Base-by-base conservation (phyloP, 352 stramenopile genomes). In the Phytophthora cactorum region DNA sequence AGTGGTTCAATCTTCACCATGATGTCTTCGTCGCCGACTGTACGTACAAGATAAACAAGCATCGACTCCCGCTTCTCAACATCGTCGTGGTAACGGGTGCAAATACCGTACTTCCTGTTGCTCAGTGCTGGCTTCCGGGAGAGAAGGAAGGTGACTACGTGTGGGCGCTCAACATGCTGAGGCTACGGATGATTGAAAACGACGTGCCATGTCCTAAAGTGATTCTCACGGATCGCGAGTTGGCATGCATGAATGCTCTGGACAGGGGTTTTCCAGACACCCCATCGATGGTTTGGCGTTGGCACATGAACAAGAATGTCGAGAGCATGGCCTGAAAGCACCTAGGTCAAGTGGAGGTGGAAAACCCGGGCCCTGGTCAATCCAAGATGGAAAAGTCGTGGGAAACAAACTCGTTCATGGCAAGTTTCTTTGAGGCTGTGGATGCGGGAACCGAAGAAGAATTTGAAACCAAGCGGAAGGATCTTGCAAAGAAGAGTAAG, bases 281-380 rank as follows among this genome's bases (percentile, higher is more conserved):
- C 12, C 39, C 39, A 2, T 45, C 39, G 11, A 45, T 45, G 6
- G 3, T 47, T 4, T 47, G 41, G 1, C 14, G 41, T 9, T 47
- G 41, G 41, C 41, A 47, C n/a, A 47, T 47, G 41, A 47, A 11
- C 41, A 47, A 47, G 41, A 47, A 47, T 47, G 41, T 28, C 3
- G 39, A 22, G 39, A 28, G n/a, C 6, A 28, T 47, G 14, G 15
- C 39, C 2, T 5, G 39, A 45, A 45, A 45, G 11, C 39, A 47
- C 7, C 14, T 29, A 25, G 41, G 41, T 29, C 41, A 47, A 12
- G 41, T 25, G n/a, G 41, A 28, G 1, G 41, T 47, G 1, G 41
- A 25, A 7, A 9, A 47, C 15, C 39, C 39, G 4, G 39, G 9
- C 15, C 39, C 39, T 22, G 15, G 8, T 27, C 39, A 46, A 46